Evolutionary conservation across 148 eudicot genomes (phyloP).

Genomic region (Diospyros kaki): DNA sequence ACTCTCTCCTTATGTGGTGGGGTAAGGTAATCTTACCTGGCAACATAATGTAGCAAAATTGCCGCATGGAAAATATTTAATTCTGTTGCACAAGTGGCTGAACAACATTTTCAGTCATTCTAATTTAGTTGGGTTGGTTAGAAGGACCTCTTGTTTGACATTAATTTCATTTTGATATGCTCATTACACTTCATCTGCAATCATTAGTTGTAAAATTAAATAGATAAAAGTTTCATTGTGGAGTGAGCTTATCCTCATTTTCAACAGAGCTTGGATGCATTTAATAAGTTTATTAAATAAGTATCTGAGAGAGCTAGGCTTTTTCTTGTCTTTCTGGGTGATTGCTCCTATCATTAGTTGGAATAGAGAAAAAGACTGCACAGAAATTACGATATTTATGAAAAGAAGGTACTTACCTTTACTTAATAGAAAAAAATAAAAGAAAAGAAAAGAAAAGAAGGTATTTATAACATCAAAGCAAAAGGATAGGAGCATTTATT

Average conservation of each 20-base stretch:
- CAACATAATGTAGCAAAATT: constrained; percentile 5
- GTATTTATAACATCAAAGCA: no score
- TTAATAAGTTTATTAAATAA: background rate
- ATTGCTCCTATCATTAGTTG: no score
- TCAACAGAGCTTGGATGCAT: background rate
- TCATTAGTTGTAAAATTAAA: no score
- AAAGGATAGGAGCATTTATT: no score
- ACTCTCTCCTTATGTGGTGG: background rate
- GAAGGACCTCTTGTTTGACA: background rate
- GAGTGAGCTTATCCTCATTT: background rate
- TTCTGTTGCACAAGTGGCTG: background rate
- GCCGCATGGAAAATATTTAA: background rate
- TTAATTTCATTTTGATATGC: background rate
- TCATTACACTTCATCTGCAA: background rate
- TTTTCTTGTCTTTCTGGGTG: no score
- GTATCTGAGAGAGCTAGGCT: background rate
- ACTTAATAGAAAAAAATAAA: no score
- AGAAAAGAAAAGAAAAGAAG: no score
- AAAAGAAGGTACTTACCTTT: no score
- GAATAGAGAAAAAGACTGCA: no score
- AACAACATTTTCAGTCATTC: background rate
- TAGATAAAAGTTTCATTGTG: background rate
- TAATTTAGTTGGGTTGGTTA: background rate
- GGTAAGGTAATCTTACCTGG: background rate
- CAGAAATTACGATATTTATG: no score